Evolutionary conservation across 1,284 basidiomycete genomes (phyloP), one percentile per base, ranked within the genome.

Genomic region (Prillingera fragicola): DNA sequence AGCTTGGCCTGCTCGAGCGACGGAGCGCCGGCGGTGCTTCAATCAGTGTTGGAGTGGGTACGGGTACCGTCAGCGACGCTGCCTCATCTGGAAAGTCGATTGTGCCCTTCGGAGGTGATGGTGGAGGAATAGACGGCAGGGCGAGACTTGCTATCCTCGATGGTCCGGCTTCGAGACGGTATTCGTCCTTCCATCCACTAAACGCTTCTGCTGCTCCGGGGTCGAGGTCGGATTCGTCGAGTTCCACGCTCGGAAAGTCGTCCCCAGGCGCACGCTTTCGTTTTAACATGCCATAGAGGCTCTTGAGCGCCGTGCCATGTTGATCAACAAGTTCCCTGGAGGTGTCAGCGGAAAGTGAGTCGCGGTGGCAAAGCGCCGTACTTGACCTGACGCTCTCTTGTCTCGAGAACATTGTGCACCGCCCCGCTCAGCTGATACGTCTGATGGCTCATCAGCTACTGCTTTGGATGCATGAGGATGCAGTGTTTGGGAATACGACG

Each of bases 51-150:
- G n/a, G n/a, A n/a, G n/a, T n/a, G 10, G 44, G 38, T 8, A 41
- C 39, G 8, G 18, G 38, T 5, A 34, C 38, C 6, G 38, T 27
- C 19, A 38, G 25, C 12, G 49, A 43, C 4, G 41, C 29, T 10
- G 53, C 38, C 37, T 67, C 66, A 39, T 65, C 61, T 3, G 66
- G 65, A 38, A 65, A 66, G 29, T 59, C 54, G 10, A 59, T 60
- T 1, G 54, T 42, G 6, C 50, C 54, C 1, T 45, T 32, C 9
- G 64, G 63, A 10, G 67, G 59, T 4, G 64, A 63, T 3, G 56
- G 32, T 1, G 57, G 53, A 1, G 67, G 63, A 12, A 65, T 23
- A 4, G 38, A 10, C 2, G 67, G 65, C n/a, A 69, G 29, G 3
- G 8, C 19, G 13, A 69, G 41, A 0, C 38, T 34, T 1, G 44